A percentile compares a stretch with the other conserved stretches of the same genome.
Conservation (phyloP, 108 stramenopile species). For the Nitzschia sp. region DNA sequence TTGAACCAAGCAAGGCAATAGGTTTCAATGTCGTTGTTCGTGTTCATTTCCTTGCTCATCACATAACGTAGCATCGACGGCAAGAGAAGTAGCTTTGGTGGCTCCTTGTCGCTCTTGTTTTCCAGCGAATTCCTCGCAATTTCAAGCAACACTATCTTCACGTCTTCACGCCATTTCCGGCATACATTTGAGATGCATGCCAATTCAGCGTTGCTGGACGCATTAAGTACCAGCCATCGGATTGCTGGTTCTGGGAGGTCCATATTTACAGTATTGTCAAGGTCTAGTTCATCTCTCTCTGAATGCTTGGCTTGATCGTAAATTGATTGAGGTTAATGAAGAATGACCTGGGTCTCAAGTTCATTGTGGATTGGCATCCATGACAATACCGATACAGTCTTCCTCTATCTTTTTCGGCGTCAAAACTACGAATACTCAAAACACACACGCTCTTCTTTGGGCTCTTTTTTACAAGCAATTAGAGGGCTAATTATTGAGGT, state of each 20-base stretch:
- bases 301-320: too few species aligned
- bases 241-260: slow-evolving; percentile 7
- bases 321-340: too few species aligned
- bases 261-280: too few species aligned
- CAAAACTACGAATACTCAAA: too few species aligned
- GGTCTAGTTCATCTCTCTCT: too few species aligned
- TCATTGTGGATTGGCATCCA: too few species aligned
- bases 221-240: slow-evolving; percentile 57
- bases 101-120: slow-evolving; percentile 1
- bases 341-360: too few species aligned
- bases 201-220: slow-evolving; percentile 53
- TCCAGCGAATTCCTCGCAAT: not conserved
- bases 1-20: slow-evolving; percentile 85
- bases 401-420: too few species aligned
- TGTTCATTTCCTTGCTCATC: slow-evolving; percentile 20
- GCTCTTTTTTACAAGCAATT: too few species aligned
- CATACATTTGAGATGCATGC: slow-evolving; percentile 70
- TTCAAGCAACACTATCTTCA: slow-evolving; percentile 25
- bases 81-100: slow-evolving; percentile 24
- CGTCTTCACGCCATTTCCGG: slow-evolving; percentile 45
- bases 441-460: too few species aligned
- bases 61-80: slow-evolving; percentile 52
- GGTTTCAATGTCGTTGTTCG: slow-evolving; percentile 41
- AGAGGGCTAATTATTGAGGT: too few species aligned
- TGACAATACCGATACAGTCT: too few species aligned